Evolutionary conservation across 148 eudicot genomes (phyloP), one percentile per base, ranked within the genome.

Genomic region (Vaccinium corymbosum): DNA sequence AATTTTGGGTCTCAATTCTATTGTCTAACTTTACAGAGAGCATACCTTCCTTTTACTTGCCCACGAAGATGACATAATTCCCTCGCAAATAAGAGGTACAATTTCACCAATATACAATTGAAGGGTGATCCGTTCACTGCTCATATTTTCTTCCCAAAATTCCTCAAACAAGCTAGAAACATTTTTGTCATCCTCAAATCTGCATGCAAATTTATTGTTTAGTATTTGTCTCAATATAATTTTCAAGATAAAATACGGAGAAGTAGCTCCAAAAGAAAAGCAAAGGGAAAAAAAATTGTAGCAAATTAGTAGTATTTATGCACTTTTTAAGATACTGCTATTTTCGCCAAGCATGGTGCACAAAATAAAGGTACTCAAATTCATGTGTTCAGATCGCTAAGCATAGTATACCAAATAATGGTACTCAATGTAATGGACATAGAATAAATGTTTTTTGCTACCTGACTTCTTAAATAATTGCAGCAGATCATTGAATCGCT

Each of bases 111-210:
- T 72, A 87, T 93, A 96, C 72, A 96, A 86, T 76, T 96, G 99
- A 85, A 96, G 95, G 19, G 97, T 94, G 86, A 91, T 86, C 85
- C 94, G 85, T 89, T 94, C 99, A 79, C 94, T 93, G 90, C 94
- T 91, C 85, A 96, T 94, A 83, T 89, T 96, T 89, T 96, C 98
- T 85, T 94, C 99, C 98, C 99, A 96, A 83, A 96, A 81, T 78
- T 96, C 99, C 84, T 93, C 97, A 85, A 91, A 96, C 76, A 96
- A 87, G 80, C 87, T 87, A 82, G 99, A 90, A 51, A 94, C 91
- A 66, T 85, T 85, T 90, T 96, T 94, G 81, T 96, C 97, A 88
- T 96, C 99, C 88, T 96, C 99, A 92, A 94, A 96, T 88, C 99
- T 96, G 90, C 87, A 90, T 10, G 80, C 56, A n/a, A 78, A 52